These are phyloP conservation scores for Penicillium expansum DNA, from an alignment of 2,329 filamentous ascomycete genomes.

Conservation along the genomic window DNA sequence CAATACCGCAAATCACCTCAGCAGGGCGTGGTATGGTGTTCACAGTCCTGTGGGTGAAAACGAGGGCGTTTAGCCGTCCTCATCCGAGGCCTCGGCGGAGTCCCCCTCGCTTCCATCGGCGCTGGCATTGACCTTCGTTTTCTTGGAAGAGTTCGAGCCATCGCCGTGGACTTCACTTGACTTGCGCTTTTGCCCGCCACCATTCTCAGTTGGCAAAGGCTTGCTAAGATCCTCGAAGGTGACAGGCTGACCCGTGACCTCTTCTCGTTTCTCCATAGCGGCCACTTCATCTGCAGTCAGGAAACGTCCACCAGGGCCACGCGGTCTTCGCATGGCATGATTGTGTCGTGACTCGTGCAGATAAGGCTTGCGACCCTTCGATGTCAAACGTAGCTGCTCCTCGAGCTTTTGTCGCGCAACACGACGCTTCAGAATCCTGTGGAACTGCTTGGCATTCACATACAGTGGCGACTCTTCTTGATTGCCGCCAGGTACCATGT, in stretches of 20 bases:
- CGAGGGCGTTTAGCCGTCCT: constrained; percentile 42
- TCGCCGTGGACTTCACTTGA: constrained; percentile 48
- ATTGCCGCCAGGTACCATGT: constrained; percentile 66
- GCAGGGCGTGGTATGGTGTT: background rate
- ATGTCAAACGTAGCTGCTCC: constrained; percentile 85
- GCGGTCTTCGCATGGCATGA: constrained; percentile 92
- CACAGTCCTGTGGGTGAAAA: background rate
- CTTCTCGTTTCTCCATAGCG: constrained; percentile 71
- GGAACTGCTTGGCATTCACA: constrained; percentile 98
- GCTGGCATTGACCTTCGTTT: constrained; percentile 51
- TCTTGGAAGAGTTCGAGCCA: constrained; percentile 46
- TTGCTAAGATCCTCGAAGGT: constrained; percentile 34
- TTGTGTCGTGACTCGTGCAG: constrained; percentile 97
- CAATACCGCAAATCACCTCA: constrained; percentile 9
- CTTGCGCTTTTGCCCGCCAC: constrained; percentile 51
- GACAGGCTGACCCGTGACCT: constrained; percentile 18
- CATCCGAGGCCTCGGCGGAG: constrained; percentile 47
- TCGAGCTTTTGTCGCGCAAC: constrained; percentile 92
- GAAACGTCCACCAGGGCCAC: constrained; percentile 92
- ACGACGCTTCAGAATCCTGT: constrained; percentile 89
- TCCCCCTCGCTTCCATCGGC: constrained; percentile 55
- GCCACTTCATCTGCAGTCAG: constrained; percentile 94
- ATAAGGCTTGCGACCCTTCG: constrained; percentile 94
- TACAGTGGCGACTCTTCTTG: constrained; percentile 89
- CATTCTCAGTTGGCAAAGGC: constrained; percentile 32